Percentiles rank a stretch among this genome's conserved stretches.
These are phyloP conservation scores for Cardamine chenopodiifolia DNA, from an alignment of 345 rosid genomes.

Conservation along the genomic window DNA sequence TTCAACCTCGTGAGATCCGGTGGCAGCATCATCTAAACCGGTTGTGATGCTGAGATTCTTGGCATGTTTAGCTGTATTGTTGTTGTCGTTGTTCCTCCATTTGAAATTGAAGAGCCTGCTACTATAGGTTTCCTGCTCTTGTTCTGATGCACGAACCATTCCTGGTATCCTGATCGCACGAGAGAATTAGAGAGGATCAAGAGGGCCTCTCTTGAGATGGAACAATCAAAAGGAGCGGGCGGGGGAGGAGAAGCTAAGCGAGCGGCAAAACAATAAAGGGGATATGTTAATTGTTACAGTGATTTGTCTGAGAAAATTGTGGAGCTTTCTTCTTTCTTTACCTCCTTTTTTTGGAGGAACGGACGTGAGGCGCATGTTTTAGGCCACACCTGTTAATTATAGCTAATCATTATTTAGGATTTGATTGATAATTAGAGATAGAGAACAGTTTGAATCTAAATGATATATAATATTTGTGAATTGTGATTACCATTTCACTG, in stretches of 20 bases:
- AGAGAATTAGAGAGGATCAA: background rate
- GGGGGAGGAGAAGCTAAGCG: background rate
- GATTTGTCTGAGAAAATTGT: slow-evolving; percentile 20
- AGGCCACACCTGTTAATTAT: slow-evolving; percentile 11
- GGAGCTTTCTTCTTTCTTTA: slow-evolving; percentile 17
- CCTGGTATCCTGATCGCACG: background rate
- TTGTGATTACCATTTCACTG: background rate
- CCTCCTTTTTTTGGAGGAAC: slow-evolving; percentile 1
- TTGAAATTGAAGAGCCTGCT: slow-evolving; percentile 66
- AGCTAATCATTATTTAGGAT: slow-evolving; percentile 26
- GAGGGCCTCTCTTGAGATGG: slow-evolving; percentile 15
- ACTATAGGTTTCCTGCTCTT: slow-evolving; percentile 59
- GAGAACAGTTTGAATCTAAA: background rate
- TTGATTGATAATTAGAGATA: slow-evolving; percentile 19
- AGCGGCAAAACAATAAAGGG: slow-evolving; percentile 17
- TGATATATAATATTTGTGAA: background rate
- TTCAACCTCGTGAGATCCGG: slow-evolving; percentile 27
- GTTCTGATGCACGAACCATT: slow-evolving; percentile 62
- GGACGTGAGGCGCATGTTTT: slow-evolving; percentile 33
- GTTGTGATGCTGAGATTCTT: slow-evolving; percentile 56
- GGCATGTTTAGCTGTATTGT: slow-evolving; percentile 41
- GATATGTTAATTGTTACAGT: slow-evolving; percentile 23
- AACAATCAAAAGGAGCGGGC: background rate
- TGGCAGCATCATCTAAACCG: slow-evolving; percentile 36
- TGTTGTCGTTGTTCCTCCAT: slow-evolving; percentile 51